A percentile compares a stretch with the other conserved stretches of the same genome.
phyloP scores from a whole-genome alignment of 1,139 yeast genomes.

The Diutina rugosa region DNA sequence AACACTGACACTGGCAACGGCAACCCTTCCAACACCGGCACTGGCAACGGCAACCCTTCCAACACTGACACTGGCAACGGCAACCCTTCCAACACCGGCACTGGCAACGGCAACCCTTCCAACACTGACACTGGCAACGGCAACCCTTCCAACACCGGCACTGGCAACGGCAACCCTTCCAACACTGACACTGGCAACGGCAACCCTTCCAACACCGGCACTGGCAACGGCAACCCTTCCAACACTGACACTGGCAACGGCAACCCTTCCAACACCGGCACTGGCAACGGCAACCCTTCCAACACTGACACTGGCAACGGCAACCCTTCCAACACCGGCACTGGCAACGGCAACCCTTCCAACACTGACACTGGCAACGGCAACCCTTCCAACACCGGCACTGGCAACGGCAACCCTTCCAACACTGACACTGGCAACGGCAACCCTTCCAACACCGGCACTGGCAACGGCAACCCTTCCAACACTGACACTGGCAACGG shows the following conservation, averaged over 20 bases:
- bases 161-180: too few species aligned
- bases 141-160: too few species aligned
- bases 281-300: neutral
- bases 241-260: too few species aligned
- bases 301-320: neutral
- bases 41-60: too few species aligned
- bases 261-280: neutral
- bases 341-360: neutral
- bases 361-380: neutral
- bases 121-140: neutral
- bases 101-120: neutral
- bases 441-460: neutral
- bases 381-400: too few species aligned
- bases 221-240: too few species aligned
- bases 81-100: too few species aligned
- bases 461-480: neutral
- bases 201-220: too few species aligned
- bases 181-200: too few species aligned
- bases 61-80: too few species aligned
- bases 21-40: too few species aligned
- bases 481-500: neutral
- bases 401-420: too few species aligned
- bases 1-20: neutral
- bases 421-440: neutral
- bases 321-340: neutral